Evolutionary conservation across 495 filamentous ascomycete genomes (phyloP).

Genomic region (Trichoderma orchidacearum): DNA sequence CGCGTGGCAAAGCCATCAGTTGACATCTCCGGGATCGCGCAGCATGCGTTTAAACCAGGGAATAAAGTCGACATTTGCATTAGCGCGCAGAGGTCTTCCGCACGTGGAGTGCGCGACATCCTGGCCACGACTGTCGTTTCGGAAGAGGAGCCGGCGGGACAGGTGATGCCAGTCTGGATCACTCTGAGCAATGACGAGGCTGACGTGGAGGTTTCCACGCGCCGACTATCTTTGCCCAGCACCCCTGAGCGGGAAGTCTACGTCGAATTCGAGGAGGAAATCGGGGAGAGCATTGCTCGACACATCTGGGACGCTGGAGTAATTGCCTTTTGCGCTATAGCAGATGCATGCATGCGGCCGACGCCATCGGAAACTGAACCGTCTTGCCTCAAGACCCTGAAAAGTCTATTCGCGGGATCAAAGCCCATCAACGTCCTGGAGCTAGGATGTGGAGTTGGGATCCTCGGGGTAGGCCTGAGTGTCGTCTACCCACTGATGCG

Average conservation of each 20-base stretch:
- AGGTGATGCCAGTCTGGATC: not conserved
- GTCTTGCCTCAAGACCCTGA: not conserved
- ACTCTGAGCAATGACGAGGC: not conserved
- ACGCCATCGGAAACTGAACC: constrained; percentile 2
- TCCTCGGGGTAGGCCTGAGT: constrained; percentile 66
- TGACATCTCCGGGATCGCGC: not conserved
- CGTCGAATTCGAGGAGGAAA: constrained; percentile 64
- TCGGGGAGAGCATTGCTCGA: constrained; percentile 86
- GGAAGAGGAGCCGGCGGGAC: not conserved
- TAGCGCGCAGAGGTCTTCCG: not conserved
- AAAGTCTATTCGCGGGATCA: not conserved
- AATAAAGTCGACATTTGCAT: not conserved
- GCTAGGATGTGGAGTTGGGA: constrained; percentile 73
- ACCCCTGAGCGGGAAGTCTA: not conserved
- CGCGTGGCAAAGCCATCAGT: constrained; percentile 21
- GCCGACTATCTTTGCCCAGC: not conserved
- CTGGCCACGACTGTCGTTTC: not conserved
- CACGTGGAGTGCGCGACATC: not conserved
- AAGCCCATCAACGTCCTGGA: constrained; percentile 48
- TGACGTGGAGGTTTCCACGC: not conserved
- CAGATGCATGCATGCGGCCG: constrained; percentile 6
- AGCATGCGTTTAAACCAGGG: not conserved
- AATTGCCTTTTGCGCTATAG: constrained; percentile 21
- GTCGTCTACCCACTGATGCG: constrained; percentile 13
- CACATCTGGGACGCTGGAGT: constrained; percentile 72